These are phyloP conservation scores for Astrothelium macrocarpum DNA, from an alignment of 495 filamentous ascomycete genomes.

Conservation along the genomic window DNA sequence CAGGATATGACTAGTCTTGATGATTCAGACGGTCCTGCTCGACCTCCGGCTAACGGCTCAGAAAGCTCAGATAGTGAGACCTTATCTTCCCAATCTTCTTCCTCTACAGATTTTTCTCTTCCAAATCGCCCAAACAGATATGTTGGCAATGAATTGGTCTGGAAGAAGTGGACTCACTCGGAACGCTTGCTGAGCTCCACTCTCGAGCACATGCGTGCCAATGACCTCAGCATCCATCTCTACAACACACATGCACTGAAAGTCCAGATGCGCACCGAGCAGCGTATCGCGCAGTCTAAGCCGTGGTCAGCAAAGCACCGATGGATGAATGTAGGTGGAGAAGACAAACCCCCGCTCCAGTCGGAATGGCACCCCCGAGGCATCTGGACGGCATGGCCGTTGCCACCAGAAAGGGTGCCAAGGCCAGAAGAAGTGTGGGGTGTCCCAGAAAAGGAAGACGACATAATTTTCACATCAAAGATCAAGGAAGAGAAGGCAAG, in stretches of 20 bases:
- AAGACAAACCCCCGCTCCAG: slow-evolving; percentile 19
- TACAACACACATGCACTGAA: slow-evolving; percentile 63
- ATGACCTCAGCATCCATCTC: slow-evolving; percentile 63
- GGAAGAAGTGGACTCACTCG: slow-evolving; percentile 46
- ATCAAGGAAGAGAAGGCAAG: slow-evolving; percentile 42
- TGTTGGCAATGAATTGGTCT: slow-evolving; percentile 47
- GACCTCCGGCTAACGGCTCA: not conserved
- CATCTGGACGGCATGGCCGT: slow-evolving; percentile 85
- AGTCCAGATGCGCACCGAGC: slow-evolving; percentile 29
- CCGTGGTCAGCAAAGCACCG: slow-evolving; percentile 26
- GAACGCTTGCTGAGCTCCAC: slow-evolving; percentile 51
- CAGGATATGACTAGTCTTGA: not conserved
- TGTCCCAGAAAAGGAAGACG: slow-evolving; percentile 25
- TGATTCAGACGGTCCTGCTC: not conserved
- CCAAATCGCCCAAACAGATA: slow-evolving; percentile 44
- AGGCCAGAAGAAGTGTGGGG: slow-evolving; percentile 40
- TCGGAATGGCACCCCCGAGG: slow-evolving; percentile 19
- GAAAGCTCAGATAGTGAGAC: not conserved
- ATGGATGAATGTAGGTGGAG: slow-evolving; percentile 24
- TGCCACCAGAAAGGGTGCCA: slow-evolving; percentile 50
- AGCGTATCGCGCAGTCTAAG: slow-evolving; percentile 18
- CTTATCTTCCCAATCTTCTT: not conserved
- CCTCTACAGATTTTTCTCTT: not conserved
- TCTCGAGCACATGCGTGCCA: slow-evolving; percentile 45
- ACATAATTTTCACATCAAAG: slow-evolving; percentile 42